Percentiles rank a stretch among this genome's conserved stretches.
Conservation (phyloP, 805 yeast genomes). For the Lipomyces orientalis region DNA sequence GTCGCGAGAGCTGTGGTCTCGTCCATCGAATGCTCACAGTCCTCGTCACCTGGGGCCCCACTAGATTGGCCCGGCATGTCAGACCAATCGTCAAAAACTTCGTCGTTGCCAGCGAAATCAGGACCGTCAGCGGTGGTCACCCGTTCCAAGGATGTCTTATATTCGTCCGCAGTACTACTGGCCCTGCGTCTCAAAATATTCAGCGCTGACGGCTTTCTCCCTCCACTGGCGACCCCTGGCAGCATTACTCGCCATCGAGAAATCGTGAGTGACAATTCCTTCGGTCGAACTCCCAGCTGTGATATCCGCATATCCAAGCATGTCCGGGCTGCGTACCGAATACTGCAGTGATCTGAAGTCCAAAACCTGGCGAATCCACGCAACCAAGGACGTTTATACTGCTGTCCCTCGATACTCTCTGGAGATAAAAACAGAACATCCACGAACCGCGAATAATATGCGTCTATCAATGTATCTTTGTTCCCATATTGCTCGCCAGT, state of each 20-base stretch:
- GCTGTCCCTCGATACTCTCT: constrained; percentile 19
- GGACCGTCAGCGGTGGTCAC: constrained; percentile 12
- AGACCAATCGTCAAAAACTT: constrained; percentile 21
- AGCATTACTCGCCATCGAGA: constrained; percentile 35
- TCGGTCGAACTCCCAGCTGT: constrained; percentile 26
- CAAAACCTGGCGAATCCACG: constrained; percentile 37
- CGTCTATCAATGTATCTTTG: constrained; percentile 1
- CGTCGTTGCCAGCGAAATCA: constrained; percentile 21
- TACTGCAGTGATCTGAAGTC: constrained; percentile 17
- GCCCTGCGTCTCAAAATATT: constrained; percentile 5
- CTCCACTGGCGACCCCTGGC: constrained; percentile 26
- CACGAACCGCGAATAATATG: constrained; percentile 18
- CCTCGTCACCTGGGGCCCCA: constrained; percentile 9
- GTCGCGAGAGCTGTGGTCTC: constrained; percentile 27
- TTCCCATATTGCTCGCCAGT: background rate
- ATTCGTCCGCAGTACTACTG: constrained; percentile 12
- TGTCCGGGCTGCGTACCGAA: constrained; percentile 23
- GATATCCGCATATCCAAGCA: constrained; percentile 25
- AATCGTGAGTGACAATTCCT: constrained; percentile 32
- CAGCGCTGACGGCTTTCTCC: background rate
- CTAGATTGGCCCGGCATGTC: constrained; percentile 6
- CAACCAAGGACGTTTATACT: constrained; percentile 32
- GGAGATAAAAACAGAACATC: constrained; percentile 20
- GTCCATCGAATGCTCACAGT: constrained; percentile 16
- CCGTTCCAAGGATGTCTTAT: constrained; percentile 15